These are phyloP conservation scores for Hibiscus syriacus DNA, from an alignment of 345 rosid species.

Conservation along the genomic window DNA sequence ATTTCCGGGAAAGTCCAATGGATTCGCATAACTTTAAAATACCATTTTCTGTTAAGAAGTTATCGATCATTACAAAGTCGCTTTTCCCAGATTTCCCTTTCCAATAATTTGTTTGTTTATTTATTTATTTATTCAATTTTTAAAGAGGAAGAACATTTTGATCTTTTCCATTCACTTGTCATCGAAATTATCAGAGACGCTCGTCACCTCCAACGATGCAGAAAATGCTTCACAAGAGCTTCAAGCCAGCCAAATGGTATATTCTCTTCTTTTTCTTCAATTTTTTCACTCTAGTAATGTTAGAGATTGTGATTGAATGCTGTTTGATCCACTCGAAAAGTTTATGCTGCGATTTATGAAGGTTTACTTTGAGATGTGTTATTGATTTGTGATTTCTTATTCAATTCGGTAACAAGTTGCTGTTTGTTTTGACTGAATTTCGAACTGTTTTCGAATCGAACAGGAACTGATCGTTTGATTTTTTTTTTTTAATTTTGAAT, in stretches of 20 bases:
- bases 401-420: too few species aligned
- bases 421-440: too few species aligned
- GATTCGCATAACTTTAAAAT: too few species aligned
- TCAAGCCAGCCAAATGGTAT: conserved; percentile 90
- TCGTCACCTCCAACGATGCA: not conserved
- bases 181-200: not conserved
- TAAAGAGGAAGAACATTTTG: too few species aligned
- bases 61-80: not conserved
- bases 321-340: too few species aligned
- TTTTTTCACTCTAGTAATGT: too few species aligned
- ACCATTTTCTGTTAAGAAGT: not conserved
- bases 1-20: too few species aligned
- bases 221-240: conserved; percentile 64
- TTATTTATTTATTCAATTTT: too few species aligned
- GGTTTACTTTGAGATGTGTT: too few species aligned
- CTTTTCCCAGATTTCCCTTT: not conserved
- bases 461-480: not conserved
- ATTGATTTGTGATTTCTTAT: too few species aligned
- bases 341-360: too few species aligned
- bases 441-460: not conserved
- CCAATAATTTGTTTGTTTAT: not conserved
- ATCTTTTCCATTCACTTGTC: not conserved
- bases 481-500: not conserved
- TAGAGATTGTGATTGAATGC: too few species aligned
- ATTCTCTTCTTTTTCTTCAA: not conserved